phyloP scores from a whole-genome alignment of 139 green algal species.

The Yamagishiella unicocca region DNA sequence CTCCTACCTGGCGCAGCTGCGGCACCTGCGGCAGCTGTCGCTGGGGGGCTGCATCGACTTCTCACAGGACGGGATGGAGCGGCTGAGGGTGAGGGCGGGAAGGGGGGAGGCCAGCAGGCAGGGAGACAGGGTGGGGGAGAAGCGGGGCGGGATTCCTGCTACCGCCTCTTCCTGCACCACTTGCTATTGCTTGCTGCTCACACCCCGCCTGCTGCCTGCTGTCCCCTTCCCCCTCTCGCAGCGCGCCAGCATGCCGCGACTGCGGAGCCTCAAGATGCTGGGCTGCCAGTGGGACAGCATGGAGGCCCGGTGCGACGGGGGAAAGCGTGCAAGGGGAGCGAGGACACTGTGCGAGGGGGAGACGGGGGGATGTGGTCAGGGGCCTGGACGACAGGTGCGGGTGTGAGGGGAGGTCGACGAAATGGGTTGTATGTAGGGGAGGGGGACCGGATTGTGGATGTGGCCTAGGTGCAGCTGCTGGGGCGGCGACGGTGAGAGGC shows the following conservation, averaged over 20 bases:
- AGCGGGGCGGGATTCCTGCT: background rate
- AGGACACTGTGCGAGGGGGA: no score
- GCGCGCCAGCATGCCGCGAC: background rate
- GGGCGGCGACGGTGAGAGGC: background rate
- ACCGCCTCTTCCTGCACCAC: background rate
- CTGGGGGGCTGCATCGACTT: conserved; percentile 29
- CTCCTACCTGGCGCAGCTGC: conserved; percentile 11
- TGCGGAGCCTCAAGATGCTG: conserved; percentile 15
- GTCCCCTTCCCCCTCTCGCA: background rate
- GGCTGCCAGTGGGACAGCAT: background rate
- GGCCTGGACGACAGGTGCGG: no score
- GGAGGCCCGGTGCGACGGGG: conserved; percentile 11
- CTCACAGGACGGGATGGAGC: background rate
- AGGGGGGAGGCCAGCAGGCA: background rate
- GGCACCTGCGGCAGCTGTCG: background rate
- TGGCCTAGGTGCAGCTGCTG: no score
- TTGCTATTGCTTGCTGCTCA: background rate
- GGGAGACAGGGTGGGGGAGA: background rate
- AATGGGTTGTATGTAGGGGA: no score
- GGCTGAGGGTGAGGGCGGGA: background rate
- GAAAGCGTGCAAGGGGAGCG: background rate
- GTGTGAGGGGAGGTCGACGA: no score
- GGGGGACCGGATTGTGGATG: no score
- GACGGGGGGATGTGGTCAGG: no score
- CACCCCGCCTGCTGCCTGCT: background rate